Evolutionary conservation across 169 alveolate genomes (phyloP).

Genomic region (Fabrea salina): DNA sequence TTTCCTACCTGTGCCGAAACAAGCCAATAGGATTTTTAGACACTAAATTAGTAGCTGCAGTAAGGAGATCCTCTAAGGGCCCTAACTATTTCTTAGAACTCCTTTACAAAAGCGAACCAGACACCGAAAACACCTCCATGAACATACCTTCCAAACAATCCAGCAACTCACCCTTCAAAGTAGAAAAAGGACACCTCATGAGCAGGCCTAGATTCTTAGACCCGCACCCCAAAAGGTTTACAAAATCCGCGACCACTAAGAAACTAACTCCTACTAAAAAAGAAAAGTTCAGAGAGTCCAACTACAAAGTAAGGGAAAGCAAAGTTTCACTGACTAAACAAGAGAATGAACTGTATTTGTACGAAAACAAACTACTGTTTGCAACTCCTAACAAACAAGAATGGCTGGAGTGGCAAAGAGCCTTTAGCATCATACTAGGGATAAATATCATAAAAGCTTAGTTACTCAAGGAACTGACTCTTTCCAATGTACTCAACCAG

Average conservation of each 20-base stretch:
- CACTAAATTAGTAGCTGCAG: background rate
- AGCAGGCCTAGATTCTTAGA: background rate
- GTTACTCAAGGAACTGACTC: no score
- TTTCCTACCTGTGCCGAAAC: background rate
- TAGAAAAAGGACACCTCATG: background rate
- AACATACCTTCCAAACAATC: no score
- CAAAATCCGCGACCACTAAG: background rate
- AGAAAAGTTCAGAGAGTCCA: background rate
- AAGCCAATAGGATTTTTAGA: background rate
- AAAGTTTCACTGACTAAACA: background rate
- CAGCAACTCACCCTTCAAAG: background rate
- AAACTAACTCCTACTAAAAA: background rate
- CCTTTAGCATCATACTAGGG: no score
- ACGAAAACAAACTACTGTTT: background rate
- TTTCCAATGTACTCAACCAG: no score
- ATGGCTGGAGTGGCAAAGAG: background rate
- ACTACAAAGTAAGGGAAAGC: background rate
- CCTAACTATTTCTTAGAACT: background rate
- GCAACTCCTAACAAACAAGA: background rate
- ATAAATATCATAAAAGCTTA: no score
- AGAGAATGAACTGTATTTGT: conserved; percentile 10
- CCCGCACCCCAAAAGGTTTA: background rate
- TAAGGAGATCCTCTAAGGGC: background rate
- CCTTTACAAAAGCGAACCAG: no score
- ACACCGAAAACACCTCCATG: background rate